phyloP scores from a whole-genome alignment of 768 basidiomycete species.

The Tricholoma matsutake region DNA sequence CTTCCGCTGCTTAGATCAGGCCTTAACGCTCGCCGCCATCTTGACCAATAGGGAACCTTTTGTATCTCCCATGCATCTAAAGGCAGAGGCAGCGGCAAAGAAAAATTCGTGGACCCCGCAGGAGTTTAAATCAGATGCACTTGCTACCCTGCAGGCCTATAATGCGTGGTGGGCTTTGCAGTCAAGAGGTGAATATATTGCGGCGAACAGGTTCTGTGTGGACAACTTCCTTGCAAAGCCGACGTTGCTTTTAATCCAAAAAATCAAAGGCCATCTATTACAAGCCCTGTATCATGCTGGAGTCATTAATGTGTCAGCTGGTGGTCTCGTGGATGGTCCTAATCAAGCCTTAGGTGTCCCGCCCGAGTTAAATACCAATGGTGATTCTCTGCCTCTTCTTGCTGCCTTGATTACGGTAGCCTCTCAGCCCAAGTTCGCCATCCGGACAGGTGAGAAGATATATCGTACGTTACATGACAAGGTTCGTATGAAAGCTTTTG shows the following conservation, averaged over 20 bases:
- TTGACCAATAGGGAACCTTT: conserved; percentile 90
- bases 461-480: conserved; percentile 81
- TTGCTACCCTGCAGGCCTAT: conserved; percentile 78
- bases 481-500: conserved; percentile 39
- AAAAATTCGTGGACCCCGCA: conserved; percentile 78
- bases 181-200: conserved; percentile 54
- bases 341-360: conserved; percentile 48
- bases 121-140: conserved; percentile 81
- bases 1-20: conserved; percentile 88
- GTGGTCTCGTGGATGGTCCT: conserved; percentile 42
- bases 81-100: conserved; percentile 62
- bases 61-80: conserved; percentile 75
- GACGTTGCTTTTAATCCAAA: conserved; percentile 77
- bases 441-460: conserved; percentile 63
- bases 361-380: conserved; percentile 65
- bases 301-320: conserved; percentile 77
- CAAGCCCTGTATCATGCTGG: conserved; percentile 77
- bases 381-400: conserved; percentile 71
- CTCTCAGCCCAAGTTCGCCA: conserved; percentile 87
- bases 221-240: conserved; percentile 89
- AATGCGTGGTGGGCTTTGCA: conserved; percentile 79
- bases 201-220: conserved; percentile 72
- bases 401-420: conserved; percentile 84
- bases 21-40: conserved; percentile 88
- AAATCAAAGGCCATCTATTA: conserved; percentile 75